These are phyloP conservation scores for Linum usitatissimum DNA, from an alignment of 345 rosid genomes.

Conservation along the genomic window DNA sequence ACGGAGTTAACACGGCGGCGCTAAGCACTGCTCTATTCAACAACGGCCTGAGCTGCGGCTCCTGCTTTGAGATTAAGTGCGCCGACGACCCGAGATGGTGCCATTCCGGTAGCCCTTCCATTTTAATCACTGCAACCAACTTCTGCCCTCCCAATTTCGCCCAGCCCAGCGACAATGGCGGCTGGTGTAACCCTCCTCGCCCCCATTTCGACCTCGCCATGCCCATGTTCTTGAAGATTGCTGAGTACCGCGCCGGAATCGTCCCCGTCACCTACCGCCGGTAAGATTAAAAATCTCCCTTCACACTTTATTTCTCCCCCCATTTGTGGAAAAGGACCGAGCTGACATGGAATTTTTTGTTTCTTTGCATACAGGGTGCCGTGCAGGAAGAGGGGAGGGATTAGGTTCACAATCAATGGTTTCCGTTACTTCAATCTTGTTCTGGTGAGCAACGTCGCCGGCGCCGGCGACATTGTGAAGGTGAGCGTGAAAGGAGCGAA, in stretches of 20 bases:
- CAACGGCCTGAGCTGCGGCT: constrained; percentile 50
- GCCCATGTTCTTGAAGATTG: constrained; percentile 68
- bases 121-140: constrained; percentile 53
- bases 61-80: constrained; percentile 54
- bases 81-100: constrained; percentile 45
- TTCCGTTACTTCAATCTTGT: constrained; percentile 53
- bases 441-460: constrained; percentile 57
- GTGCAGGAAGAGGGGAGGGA: constrained; percentile 51
- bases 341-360: neutral
- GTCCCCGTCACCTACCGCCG: constrained; percentile 70
- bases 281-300: constrained; percentile 17
- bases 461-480: constrained; percentile 50
- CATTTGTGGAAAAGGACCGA: neutral
- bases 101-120: constrained; percentile 54
- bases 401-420: constrained; percentile 56
- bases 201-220: constrained; percentile 61
- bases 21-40: constrained; percentile 64
- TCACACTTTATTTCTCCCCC: neutral
- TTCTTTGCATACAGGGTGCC: constrained; percentile 26
- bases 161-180: constrained; percentile 54
- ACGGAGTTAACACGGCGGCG: constrained; percentile 59
- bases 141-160: constrained; percentile 62
- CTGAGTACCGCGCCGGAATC: constrained; percentile 59
- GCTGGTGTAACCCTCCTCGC: constrained; percentile 87
- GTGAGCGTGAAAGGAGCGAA: constrained; percentile 49